Conservation (phyloP, 176 grass and related monocot species). For the Ensete ventricosum region DNA sequence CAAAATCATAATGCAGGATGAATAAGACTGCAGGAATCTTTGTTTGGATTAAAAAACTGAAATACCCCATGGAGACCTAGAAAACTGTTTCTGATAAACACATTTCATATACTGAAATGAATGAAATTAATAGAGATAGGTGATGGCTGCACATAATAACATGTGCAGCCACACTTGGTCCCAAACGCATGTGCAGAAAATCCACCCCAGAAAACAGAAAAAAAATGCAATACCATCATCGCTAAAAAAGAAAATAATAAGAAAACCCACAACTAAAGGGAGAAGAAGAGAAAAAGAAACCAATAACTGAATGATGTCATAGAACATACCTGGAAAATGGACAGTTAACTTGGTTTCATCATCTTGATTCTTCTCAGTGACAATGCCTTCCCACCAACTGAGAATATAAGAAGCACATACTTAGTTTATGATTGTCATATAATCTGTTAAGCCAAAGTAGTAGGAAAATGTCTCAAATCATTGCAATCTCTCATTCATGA, state of each 20-base stretch:
- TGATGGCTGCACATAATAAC: too few species aligned
- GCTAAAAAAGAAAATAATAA: too few species aligned
- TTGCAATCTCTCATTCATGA: too few species aligned
- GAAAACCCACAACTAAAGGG: neutral
- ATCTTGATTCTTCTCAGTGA: conserved; percentile 46
- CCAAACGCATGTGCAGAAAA: too few species aligned
- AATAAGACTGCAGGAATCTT: neutral
- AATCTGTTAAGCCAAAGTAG: neutral
- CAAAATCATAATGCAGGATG: neutral
- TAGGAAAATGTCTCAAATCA: too few species aligned
- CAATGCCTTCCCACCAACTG: conserved; percentile 87
- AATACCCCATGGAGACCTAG: neutral
- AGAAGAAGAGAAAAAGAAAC: neutral
- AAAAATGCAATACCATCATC: too few species aligned
- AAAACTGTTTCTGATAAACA: neutral
- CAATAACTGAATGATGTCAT: neutral
- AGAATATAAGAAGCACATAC: conserved; percentile 24
- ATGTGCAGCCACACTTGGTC: too few species aligned
- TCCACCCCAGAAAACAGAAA: too few species aligned
- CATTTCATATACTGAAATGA: too few species aligned
- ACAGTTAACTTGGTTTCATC: conserved; percentile 58
- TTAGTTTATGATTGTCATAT: conserved; percentile 13
- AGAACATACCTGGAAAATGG: conserved; percentile 48
- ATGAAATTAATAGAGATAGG: too few species aligned
- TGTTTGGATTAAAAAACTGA: neutral